Base-by-base conservation (phyloP, 2,329 filamentous ascomycete species). In the Ophiostoma sp. region DNA sequence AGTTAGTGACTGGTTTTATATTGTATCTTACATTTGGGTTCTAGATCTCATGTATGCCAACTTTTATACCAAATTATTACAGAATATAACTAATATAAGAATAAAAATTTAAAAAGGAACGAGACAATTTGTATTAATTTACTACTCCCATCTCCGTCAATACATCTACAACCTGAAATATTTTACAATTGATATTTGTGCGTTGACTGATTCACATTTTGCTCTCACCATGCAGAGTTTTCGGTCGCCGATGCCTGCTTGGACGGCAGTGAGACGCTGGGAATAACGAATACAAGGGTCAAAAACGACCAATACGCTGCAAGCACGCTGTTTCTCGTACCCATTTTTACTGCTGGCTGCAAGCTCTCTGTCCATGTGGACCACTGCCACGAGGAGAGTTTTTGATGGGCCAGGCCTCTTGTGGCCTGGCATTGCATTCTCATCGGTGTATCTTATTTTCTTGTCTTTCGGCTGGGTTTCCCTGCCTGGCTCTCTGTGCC, bases 341-440 rank as follows among this genome's bases (percentile, higher is more conserved):
- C 18, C 49, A 55, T 55, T 11, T 55, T 27, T 27, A 38, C 55
- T 27, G 16, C 9, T 60, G 55, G 55, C 27, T 60, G 27, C 55
- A 60, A 18, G 55, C 55, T 55, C 18, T 60, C 38, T 60, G 55
- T 40, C 55, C 55, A 58, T 12, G 52, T 38, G 52, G n/a, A 18
- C 49, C 49, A 27, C 16, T 27, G 6, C 47, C 47, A 52, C 47
- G 3, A 8, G n/a, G 3, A 8, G n/a, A 55, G 49, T 55, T 55
- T 55, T 36, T n/a, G 18, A 55, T 27, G 8, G 49, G 18, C 27
- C n/a, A 45, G 42, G 42, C 16, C 12, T 47, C 9, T 47, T 47
- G 2, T 27, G 27, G 27, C 27, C 27, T 27, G 27, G 45, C 42
- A 11, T 11, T 45, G 8, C 6, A 12, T 14, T 47, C 11, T 47